Evolutionary conservation across 2,329 filamentous ascomycete species (phyloP).

Genomic region (Cordyceps pruinosa): DNA sequence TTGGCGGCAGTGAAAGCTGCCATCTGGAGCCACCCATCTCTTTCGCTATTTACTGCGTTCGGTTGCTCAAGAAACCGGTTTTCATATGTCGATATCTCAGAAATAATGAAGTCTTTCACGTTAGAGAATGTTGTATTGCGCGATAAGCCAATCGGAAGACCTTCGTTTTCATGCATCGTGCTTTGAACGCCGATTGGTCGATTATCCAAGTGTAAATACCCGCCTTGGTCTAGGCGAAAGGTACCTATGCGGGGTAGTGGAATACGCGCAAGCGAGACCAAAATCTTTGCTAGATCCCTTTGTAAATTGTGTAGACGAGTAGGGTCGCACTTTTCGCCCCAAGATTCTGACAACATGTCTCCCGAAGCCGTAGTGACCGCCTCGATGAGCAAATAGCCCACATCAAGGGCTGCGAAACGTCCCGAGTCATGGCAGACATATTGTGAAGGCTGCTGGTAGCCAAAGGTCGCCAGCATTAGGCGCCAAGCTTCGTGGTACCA

Average conservation of each 20-base stretch:
- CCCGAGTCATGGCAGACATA: neutral
- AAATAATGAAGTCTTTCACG: neutral
- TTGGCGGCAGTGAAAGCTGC: constrained; percentile 20
- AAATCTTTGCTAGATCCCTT: constrained; percentile 20
- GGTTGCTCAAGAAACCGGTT: neutral
- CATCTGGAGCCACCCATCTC: constrained; percentile 19
- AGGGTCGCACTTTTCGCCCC: constrained; percentile 11
- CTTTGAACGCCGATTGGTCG: constrained; percentile 27
- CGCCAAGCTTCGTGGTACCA: neutral
- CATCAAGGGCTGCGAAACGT: neutral
- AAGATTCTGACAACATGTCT: constrained; percentile 17
- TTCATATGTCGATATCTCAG: neutral
- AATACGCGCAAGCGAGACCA: constrained; percentile 23
- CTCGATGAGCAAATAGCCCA: neutral
- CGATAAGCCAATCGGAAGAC: neutral
- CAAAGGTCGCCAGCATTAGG: neutral
- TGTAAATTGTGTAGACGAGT: neutral
- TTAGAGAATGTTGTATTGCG: neutral
- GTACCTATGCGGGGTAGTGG: constrained; percentile 23
- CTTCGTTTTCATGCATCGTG: constrained; percentile 20
- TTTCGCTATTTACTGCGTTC: constrained; percentile 3
- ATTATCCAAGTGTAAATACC: constrained; percentile 27
- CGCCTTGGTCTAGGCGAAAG: constrained; percentile 21
- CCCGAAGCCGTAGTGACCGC: neutral
- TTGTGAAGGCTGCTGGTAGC: neutral